phyloP scores from a whole-genome alignment of 2,329 filamentous ascomycete genomes.

The Nemania sp. region DNA sequence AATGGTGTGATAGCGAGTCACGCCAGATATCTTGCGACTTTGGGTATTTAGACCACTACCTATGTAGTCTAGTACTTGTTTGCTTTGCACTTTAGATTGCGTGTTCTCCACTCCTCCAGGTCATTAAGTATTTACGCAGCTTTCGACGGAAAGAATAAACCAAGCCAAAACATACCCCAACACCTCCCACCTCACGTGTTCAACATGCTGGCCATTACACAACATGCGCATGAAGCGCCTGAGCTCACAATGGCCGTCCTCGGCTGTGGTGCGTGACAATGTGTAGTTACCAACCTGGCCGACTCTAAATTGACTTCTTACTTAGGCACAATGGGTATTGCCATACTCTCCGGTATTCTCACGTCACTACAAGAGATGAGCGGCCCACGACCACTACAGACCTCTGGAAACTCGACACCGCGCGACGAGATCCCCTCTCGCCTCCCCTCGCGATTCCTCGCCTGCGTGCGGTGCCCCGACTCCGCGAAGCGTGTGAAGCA shows the following conservation, averaged over 20 bases:
- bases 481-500: slow-evolving; percentile 76
- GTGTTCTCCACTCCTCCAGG: background rate
- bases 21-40: background rate
- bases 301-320: slow-evolving; percentile 50
- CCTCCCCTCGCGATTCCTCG: slow-evolving; percentile 81
- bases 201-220: slow-evolving; percentile 51
- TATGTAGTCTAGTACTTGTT: background rate
- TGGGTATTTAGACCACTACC: background rate
- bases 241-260: slow-evolving; percentile 81
- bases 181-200: background rate
- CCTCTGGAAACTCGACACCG: slow-evolving; percentile 59
- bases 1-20: background rate
- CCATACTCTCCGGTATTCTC: slow-evolving; percentile 84
- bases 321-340: slow-evolving; percentile 84
- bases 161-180: background rate
- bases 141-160: background rate
- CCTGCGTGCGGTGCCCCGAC: slow-evolving; percentile 79
- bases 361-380: slow-evolving; percentile 71
- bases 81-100: background rate
- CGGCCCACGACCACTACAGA: slow-evolving; percentile 59
- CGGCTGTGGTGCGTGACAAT: slow-evolving; percentile 75
- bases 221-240: slow-evolving; percentile 53
- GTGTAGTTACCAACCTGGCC: background rate
- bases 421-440: slow-evolving; percentile 63
- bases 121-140: background rate